Conservation (phyloP, 768 basidiomycete species). For the Boletus rex-veris region DNA sequence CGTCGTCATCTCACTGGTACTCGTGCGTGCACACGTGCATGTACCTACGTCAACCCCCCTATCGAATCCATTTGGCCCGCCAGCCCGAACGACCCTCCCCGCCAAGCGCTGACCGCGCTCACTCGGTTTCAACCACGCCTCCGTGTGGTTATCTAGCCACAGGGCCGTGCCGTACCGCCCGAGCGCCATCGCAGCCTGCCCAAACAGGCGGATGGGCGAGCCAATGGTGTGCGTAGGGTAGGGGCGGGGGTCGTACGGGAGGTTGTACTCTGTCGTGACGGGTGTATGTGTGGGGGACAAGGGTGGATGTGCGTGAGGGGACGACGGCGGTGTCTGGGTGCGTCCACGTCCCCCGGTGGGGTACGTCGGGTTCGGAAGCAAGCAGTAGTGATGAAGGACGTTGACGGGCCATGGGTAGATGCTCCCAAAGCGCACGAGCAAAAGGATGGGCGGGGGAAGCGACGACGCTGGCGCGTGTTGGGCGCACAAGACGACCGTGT, state of each 20-base stretch:
- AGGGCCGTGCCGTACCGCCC: slow-evolving; percentile 60
- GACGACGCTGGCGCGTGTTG: slow-evolving; percentile 15
- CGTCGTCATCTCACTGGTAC: background rate
- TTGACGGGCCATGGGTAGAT: slow-evolving; percentile 68
- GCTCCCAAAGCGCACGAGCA: slow-evolving; percentile 59
- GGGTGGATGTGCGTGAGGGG: background rate
- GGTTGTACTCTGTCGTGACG: slow-evolving; percentile 30
- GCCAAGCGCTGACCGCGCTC: slow-evolving; percentile 61
- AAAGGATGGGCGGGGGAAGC: slow-evolving; percentile 37
- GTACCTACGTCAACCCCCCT: too few species aligned
- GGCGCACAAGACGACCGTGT: slow-evolving; percentile 42
- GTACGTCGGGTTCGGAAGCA: slow-evolving; percentile 45
- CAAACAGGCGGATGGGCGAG: slow-evolving; percentile 57
- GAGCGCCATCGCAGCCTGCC: slow-evolving; percentile 49
- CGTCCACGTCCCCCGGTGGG: slow-evolving; percentile 1
- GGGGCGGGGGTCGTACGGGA: slow-evolving; percentile 44
- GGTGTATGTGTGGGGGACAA: too few species aligned
- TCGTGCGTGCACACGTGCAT: too few species aligned
- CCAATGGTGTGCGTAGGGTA: slow-evolving; percentile 39
- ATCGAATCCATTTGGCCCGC: too few species aligned
- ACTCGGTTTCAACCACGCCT: slow-evolving; percentile 42
- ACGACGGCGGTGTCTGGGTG: background rate
- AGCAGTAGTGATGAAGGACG: slow-evolving; percentile 57
- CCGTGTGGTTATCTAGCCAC: slow-evolving; percentile 64
- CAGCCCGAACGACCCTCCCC: slow-evolving; percentile 26